Percentiles rank a stretch among this genome's conserved stretches.
phyloP scores from a whole-genome alignment of 2,329 filamentous ascomycete genomes.

The Colletotrichum spaethianum region DNA sequence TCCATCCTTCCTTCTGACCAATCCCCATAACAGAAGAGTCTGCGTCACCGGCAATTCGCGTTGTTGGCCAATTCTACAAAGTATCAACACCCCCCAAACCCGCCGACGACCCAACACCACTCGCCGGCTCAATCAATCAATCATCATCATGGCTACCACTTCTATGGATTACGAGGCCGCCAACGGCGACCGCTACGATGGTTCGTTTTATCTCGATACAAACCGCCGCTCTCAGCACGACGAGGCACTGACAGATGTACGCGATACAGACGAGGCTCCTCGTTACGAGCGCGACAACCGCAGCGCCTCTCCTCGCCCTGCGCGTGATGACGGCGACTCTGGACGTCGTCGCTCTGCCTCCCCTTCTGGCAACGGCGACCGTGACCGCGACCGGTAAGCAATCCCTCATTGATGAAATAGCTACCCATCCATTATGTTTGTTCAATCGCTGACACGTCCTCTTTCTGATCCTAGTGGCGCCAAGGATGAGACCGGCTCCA shows the following conservation, averaged over 20 bases:
- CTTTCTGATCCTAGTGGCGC: constrained; percentile 53
- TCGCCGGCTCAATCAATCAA: constrained; percentile 17
- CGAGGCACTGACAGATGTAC: constrained; percentile 23
- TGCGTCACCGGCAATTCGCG: constrained; percentile 37
- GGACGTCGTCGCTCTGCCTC: constrained; percentile 74
- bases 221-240: constrained; percentile 23
- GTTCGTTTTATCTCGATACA: constrained; percentile 57
- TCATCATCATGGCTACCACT: constrained; percentile 69
- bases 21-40: constrained; percentile 38
- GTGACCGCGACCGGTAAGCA: constrained; percentile 66
- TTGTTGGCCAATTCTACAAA: constrained; percentile 24
- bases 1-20: constrained; percentile 34
- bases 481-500: constrained; percentile 67
- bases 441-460: constrained; percentile 32
- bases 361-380: constrained; percentile 67
- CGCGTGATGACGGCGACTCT: constrained; percentile 73
- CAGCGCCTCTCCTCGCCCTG: constrained; percentile 74
- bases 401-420: neutral
- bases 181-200: constrained; percentile 77
- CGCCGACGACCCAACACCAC: neutral
- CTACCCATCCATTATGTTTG: neutral
- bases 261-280: constrained; percentile 69
- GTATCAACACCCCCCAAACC: constrained; percentile 9
- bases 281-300: constrained; percentile 78
- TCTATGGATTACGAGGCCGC: constrained; percentile 81